Conservation (phyloP, 1,284 basidiomycete species). For the Apiotrichum siamense region DNA sequence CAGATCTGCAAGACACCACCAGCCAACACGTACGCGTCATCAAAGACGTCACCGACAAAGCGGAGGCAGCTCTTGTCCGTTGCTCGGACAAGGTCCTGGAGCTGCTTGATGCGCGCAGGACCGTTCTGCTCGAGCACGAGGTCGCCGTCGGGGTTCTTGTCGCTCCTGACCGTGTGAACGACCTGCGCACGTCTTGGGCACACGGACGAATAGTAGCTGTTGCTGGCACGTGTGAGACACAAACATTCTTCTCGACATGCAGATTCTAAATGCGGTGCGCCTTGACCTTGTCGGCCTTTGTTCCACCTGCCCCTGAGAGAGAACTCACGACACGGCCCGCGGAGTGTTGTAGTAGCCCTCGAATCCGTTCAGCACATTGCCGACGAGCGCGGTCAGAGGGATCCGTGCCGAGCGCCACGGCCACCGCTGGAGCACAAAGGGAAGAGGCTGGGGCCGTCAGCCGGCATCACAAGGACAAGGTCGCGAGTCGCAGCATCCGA, state of each 20-base stretch:
- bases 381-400: slow-evolving; percentile 39
- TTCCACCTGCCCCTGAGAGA: not conserved
- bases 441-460: slow-evolving; percentile 17
- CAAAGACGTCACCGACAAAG: slow-evolving; percentile 40
- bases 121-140: slow-evolving; percentile 27
- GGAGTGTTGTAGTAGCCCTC: slow-evolving; percentile 33
- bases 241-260: too few species aligned
- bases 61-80: slow-evolving; percentile 32
- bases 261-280: not conserved
- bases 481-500: not conserved
- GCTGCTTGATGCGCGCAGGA: slow-evolving; percentile 27
- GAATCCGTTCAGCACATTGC: slow-evolving; percentile 38
- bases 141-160: slow-evolving; percentile 24
- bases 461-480: not conserved
- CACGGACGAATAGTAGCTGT: slow-evolving; percentile 22
- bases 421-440: slow-evolving; percentile 26
- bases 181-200: slow-evolving; percentile 23
- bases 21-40: slow-evolving; percentile 32
- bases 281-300: not conserved
- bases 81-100: slow-evolving; percentile 23
- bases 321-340: slow-evolving; percentile 40
- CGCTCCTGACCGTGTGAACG: slow-evolving; percentile 21
- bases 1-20: not conserved
- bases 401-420: slow-evolving; percentile 39
- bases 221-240: slow-evolving; percentile 15